Percentiles rank a stretch among this genome's conserved stretches.
phyloP scores from a whole-genome alignment of 2,329 filamentous ascomycete genomes.

The Pyricularia pennisetigena region DNA sequence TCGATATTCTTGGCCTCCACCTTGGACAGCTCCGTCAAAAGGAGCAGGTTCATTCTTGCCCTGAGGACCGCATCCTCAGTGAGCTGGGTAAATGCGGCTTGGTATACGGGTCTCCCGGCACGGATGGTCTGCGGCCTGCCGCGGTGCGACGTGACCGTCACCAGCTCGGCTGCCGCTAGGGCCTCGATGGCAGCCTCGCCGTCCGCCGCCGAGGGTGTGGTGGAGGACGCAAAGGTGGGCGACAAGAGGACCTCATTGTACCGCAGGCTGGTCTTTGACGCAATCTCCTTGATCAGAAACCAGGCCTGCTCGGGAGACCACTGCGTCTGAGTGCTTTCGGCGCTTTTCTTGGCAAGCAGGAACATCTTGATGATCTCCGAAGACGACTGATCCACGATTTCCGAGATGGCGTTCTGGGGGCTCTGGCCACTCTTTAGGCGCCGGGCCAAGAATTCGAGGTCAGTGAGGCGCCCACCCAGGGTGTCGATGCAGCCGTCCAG shows the following conservation, averaged over 20 bases:
- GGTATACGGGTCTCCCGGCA: slow-evolving; percentile 78
- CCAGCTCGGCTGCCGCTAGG: slow-evolving; percentile 77
- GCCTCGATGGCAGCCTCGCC: slow-evolving; percentile 70
- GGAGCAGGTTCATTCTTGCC: slow-evolving; percentile 62
- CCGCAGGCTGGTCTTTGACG: slow-evolving; percentile 55
- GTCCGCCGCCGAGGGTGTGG: slow-evolving; percentile 35
- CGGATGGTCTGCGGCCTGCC: slow-evolving; percentile 71
- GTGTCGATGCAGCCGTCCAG: slow-evolving; percentile 74
- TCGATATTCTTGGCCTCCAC: slow-evolving; percentile 66
- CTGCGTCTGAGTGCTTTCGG: slow-evolving; percentile 19
- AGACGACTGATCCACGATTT: slow-evolving; percentile 82
- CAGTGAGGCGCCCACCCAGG: slow-evolving; percentile 85
- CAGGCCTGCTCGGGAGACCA: slow-evolving; percentile 87
- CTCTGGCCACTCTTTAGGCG: slow-evolving; percentile 80
- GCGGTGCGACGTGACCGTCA: slow-evolving; percentile 61
- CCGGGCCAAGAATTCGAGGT: slow-evolving; percentile 88
- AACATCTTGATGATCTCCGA: slow-evolving; percentile 93
- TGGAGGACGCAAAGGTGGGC: slow-evolving; percentile 58
- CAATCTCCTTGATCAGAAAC: slow-evolving; percentile 73
- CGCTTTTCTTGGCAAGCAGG: slow-evolving; percentile 45
- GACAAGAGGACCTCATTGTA: slow-evolving; percentile 82
- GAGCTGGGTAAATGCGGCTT: slow-evolving; percentile 68
- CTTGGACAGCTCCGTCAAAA: slow-evolving; percentile 59
- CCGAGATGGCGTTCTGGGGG: slow-evolving; percentile 68
- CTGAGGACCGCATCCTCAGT: slow-evolving; percentile 62